phyloP scores from a whole-genome alignment of 768 basidiomycete genomes.

The Macrocybe gigantea region DNA sequence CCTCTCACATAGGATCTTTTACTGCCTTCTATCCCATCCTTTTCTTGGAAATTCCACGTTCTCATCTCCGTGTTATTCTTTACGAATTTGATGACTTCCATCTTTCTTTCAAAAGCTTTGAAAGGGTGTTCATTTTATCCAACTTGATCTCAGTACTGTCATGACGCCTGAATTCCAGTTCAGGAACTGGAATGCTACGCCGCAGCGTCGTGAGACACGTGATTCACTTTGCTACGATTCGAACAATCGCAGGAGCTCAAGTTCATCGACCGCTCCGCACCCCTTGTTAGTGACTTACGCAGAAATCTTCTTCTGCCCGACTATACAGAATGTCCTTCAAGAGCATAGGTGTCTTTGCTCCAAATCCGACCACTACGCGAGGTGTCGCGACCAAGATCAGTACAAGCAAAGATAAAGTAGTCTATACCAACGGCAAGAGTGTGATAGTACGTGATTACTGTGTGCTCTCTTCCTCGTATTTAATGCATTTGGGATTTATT shows the following conservation, averaged over 20 bases:
- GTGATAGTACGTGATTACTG: constrained; percentile 62
- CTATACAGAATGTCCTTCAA: constrained; percentile 41
- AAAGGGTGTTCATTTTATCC: too few relatives aligned
- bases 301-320: neutral
- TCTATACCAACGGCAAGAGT: constrained; percentile 80
- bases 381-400: constrained; percentile 71
- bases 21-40: too few relatives aligned
- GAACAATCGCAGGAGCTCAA: constrained; percentile 4
- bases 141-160: too few relatives aligned
- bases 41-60: too few relatives aligned
- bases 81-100: too few relatives aligned
- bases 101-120: too few relatives aligned
- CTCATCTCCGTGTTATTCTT: too few relatives aligned
- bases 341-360: constrained; percentile 47
- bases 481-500: neutral
- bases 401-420: constrained; percentile 70
- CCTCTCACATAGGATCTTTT: too few relatives aligned
- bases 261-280: neutral
- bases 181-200: too few relatives aligned
- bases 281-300: too few relatives aligned
- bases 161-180: too few relatives aligned
- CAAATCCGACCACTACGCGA: constrained; percentile 63
- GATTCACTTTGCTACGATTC: neutral
- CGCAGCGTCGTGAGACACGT: too few relatives aligned
- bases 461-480: neutral